Evolutionary conservation across 2,329 filamentous ascomycete genomes (phyloP).

Genomic region (Colletotrichum sp.): DNA sequence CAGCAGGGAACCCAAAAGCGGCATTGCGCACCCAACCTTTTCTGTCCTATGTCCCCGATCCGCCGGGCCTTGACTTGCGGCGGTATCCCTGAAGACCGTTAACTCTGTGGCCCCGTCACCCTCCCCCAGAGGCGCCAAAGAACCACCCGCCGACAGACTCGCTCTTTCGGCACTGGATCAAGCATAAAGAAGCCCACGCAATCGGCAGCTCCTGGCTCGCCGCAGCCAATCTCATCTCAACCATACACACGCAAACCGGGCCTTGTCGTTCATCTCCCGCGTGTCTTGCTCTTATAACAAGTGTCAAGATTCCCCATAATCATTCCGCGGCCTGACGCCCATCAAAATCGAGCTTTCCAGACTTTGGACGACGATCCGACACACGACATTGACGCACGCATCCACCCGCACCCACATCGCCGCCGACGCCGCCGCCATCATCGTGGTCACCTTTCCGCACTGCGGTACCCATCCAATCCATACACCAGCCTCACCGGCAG

Average conservation of each 20-base stretch:
- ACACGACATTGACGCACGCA: neutral
- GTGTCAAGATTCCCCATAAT: constrained; percentile 1
- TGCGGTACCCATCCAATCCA: neutral
- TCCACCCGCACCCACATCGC: constrained; percentile 1
- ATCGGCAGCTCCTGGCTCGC: constrained; percentile 4
- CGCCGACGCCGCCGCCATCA: neutral
- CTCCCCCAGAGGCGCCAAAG: neutral
- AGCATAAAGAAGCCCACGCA: constrained; percentile 11
- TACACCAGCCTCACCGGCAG: neutral
- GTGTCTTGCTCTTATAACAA: constrained; percentile 1
- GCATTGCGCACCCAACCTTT: neutral
- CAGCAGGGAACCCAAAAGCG: neutral
- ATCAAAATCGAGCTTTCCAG: neutral
- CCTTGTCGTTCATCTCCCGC: constrained; percentile 5
- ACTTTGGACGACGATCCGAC: constrained; percentile 15
- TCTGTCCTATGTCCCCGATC: constrained; percentile 1
- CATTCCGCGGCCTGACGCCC: neutral
- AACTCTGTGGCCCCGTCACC: neutral
- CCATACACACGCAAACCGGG: neutral
- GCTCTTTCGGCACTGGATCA: constrained; percentile 12
- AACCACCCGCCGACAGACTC: neutral
- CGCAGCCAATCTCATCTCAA: constrained; percentile 11
- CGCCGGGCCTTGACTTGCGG: constrained; percentile 9
- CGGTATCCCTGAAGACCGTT: constrained; percentile 9
- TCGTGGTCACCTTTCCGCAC: neutral